Evolutionary conservation across 805 yeast genomes (phyloP), one percentile per base, ranked within the genome.

Genomic region (Lipomyces sp.): DNA sequence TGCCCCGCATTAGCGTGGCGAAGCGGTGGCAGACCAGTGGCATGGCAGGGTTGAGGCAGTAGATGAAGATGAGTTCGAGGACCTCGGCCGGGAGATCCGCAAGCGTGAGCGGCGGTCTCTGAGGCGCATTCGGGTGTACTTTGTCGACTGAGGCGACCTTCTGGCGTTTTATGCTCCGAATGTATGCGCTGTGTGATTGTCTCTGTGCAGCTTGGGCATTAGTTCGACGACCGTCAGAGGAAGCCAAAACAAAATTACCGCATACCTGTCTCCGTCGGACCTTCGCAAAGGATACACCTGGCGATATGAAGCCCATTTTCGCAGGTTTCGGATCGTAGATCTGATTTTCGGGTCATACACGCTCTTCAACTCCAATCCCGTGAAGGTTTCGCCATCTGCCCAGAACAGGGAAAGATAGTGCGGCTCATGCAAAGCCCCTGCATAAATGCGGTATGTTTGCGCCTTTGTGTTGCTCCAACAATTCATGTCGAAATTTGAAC

Each of bases 51-150:
- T 44, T 47, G 13, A 23, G 39, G 4, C 52, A 53, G 26, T 38
- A 42, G 6, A 50, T 16, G 37, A 53, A 53, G 21, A 53, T 50
- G 10, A 11, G 35, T 26, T 53, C 47, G 10, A 53, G 5, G 23
- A 53, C 39, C 43, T 49, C 58, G 18, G 52, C 24, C 22, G 58
- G 58, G 18, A 53, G 44, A 23, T 13, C 24, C 10, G 40, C 45
- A 2, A 52, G 39, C 13, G 23, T 35, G 11, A 38, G 43, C 21
- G 39, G 28, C 13, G 16, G 13, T 21, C 24, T 7, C 29, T 6
- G 29, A 34, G 8, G 38, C 35, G 8, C 16, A 39, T 10, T 7
- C 19, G n/a, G 7, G 14, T 39, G 24, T 14, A 39, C 7, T 8
- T 22, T 14, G 10, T 22, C 19, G 33, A 8, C 35, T 39, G 42